Percentiles rank a stretch among this genome's conserved stretches.
Conservation (phyloP, 2,329 filamentous ascomycete genomes). For the Cladophialophora psammophila region DNA sequence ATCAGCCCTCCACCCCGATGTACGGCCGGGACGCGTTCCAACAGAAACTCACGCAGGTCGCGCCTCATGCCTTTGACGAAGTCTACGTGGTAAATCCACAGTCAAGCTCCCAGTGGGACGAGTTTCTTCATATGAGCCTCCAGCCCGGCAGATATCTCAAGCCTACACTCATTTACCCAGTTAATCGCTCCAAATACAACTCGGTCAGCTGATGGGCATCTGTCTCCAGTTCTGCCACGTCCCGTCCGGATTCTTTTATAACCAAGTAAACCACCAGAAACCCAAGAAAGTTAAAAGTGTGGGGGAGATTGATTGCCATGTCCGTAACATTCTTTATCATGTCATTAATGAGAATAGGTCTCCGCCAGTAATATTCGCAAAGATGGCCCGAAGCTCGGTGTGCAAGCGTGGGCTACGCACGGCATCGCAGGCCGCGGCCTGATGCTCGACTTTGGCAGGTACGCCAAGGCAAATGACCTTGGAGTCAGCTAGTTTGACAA, state of each 20-base stretch:
- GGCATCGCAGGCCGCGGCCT: neutral
- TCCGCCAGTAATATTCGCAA: neutral
- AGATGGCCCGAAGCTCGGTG: neutral
- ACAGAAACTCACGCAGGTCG: constrained; percentile 35
- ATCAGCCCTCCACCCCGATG: constrained; percentile 58
- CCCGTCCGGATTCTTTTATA: neutral
- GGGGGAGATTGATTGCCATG: neutral
- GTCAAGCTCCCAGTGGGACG: constrained; percentile 41
- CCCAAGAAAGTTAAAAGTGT: neutral
- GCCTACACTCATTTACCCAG: no score
- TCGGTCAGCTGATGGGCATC: no score
- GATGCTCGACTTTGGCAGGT: neutral
- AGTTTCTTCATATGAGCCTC: neutral
- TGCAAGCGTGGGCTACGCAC: constrained; percentile 3
- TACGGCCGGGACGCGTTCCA: constrained; percentile 55
- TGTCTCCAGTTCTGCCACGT: neutral
- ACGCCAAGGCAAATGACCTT: neutral
- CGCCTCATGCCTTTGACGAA: constrained; percentile 52
- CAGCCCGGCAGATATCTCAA: constrained; percentile 36
- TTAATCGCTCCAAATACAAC: no score
- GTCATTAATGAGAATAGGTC: neutral
- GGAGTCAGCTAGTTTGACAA: constrained; percentile 28
- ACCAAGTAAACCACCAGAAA: neutral
- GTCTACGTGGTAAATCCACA: constrained; percentile 57
- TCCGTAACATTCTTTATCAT: neutral